These are phyloP conservation scores for Skeletonema tropicum DNA, from an alignment of 108 stramenopile species.

Conservation along the genomic window DNA sequence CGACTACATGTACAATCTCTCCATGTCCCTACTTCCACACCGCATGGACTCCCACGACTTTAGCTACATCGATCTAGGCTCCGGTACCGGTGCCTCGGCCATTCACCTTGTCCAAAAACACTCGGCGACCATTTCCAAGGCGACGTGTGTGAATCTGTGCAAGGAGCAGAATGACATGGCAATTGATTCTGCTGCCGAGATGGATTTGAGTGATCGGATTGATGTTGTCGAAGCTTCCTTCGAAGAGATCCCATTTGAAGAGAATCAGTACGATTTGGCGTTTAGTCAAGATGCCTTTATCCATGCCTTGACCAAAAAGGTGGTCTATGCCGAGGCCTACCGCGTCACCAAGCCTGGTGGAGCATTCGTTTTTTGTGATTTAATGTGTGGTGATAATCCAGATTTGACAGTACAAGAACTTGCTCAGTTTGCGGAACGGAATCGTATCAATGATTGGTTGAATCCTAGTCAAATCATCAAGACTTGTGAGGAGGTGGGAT, in stretches of 20 bases:
- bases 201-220: constrained; percentile 38
- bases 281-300: constrained; percentile 71
- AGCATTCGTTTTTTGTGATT: constrained; percentile 62
- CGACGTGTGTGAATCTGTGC: constrained; percentile 55
- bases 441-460: constrained; percentile 61
- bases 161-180: constrained; percentile 60
- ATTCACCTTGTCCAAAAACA: constrained; percentile 19
- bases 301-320: constrained; percentile 51
- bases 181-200: constrained; percentile 32
- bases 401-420: constrained; percentile 52
- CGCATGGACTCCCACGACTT: constrained; percentile 19
- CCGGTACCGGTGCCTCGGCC: constrained; percentile 52
- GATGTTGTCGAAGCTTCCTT: constrained; percentile 45
- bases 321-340: constrained; percentile 56
- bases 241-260: constrained; percentile 34
- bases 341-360: constrained; percentile 63
- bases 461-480: constrained; percentile 52
- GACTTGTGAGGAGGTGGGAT: constrained; percentile 43
- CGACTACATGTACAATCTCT: constrained; percentile 45
- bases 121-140: constrained; percentile 21
- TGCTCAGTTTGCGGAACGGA: constrained; percentile 44
- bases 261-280: constrained; percentile 53
- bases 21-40: constrained; percentile 29
- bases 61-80: constrained; percentile 48
- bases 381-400: constrained; percentile 57